These are phyloP conservation scores for Wickerhamomyces kurtzmanii DNA, from an alignment of 805 yeast species.

Conservation along the genomic window DNA sequence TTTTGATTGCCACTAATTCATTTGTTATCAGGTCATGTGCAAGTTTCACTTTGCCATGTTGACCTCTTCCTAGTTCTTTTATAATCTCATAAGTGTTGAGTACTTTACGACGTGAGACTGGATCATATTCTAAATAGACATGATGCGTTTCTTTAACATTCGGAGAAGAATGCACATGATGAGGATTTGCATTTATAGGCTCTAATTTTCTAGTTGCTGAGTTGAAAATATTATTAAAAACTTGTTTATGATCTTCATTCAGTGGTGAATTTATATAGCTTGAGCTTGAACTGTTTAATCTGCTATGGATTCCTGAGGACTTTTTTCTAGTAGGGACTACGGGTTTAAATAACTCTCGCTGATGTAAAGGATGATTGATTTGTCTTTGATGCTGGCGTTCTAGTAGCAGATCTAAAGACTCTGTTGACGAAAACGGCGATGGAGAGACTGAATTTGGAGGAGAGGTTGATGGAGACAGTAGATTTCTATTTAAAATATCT, in stretches of 20 bases:
- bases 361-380: constrained; percentile 31
- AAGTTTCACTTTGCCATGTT: constrained; percentile 95
- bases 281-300: constrained; percentile 10
- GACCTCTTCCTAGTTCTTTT: constrained; percentile 88
- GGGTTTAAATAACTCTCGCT: constrained; percentile 19
- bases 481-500: neutral
- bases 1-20: constrained; percentile 83
- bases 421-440: constrained; percentile 22
- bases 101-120: constrained; percentile 69
- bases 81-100: constrained; percentile 86
- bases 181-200: constrained; percentile 14
- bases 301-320: constrained; percentile 4
- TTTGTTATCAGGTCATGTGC: constrained; percentile 63
- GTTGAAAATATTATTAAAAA: too few relatives aligned
- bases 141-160: constrained; percentile 75
- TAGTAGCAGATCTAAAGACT: constrained; percentile 24
- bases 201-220: constrained; percentile 9
- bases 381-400: constrained; percentile 30
- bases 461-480: neutral
- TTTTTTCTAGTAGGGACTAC: constrained; percentile 1
- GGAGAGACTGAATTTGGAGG: constrained; percentile 4
- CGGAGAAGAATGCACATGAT: constrained; percentile 16
- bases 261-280: constrained; percentile 9
- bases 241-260: too few relatives aligned
- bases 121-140: constrained; percentile 81